Evolutionary conservation across 108 stramenopile genomes (phyloP).

Genomic region (Parmales sp.): DNA sequence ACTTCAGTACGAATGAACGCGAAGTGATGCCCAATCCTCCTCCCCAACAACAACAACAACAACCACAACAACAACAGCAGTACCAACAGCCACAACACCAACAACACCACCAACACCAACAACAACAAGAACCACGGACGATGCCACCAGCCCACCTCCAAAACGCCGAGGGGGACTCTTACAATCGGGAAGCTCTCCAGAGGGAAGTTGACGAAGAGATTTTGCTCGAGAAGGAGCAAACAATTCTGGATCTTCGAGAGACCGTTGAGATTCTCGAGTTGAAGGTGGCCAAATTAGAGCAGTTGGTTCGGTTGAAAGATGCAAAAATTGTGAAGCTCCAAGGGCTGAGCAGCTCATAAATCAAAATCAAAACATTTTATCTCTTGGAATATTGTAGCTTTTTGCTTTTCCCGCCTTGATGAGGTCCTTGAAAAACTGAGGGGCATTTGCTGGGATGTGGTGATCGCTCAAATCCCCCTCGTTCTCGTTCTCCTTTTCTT

Average conservation of each 20-base stretch:
- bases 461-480: too few species aligned
- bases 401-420: too few species aligned
- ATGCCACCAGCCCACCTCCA: background rate
- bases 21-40: background rate
- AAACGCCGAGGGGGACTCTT: background rate
- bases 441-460: too few species aligned
- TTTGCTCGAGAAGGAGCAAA: conserved; percentile 28
- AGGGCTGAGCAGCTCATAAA: too few species aligned
- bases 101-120: background rate
- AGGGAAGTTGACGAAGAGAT: conserved; percentile 20
- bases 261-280: conserved; percentile 50
- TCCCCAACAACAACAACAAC: background rate
- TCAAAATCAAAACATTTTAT: too few species aligned
- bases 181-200: conserved; percentile 3
- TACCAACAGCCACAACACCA: background rate
- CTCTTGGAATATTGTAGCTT: too few species aligned
- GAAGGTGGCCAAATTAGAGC: conserved; percentile 49
- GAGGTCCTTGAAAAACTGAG: too few species aligned
- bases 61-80: conserved; percentile 8
- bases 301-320: conserved; percentile 51
- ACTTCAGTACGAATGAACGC: background rate
- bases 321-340: conserved; percentile 36
- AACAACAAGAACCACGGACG: background rate
- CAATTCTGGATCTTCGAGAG: conserved; percentile 41
- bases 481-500: too few species aligned